phyloP scores from a whole-genome alignment of 805 yeast genomes.

The Scheffersomyces stipitis region DNA sequence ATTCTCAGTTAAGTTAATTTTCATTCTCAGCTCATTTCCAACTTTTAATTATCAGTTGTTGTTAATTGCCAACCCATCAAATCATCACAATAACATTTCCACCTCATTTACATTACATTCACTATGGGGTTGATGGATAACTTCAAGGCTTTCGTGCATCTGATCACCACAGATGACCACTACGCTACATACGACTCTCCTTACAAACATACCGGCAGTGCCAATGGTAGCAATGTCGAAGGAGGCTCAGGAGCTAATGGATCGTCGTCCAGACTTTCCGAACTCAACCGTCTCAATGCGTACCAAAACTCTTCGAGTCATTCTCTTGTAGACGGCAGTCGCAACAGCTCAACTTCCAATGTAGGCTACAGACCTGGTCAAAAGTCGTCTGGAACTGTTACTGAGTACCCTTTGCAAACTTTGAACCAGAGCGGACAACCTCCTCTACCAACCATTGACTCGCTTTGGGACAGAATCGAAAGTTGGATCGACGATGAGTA shows the following conservation, averaged over 20 bases:
- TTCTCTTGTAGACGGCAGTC: slow-evolving; percentile 24
- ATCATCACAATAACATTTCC: background rate
- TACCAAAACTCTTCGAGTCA: slow-evolving; percentile 24
- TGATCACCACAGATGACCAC: slow-evolving; percentile 59
- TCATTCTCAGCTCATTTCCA: too few species aligned
- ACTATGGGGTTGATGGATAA: slow-evolving; percentile 27
- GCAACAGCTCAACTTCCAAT: slow-evolving; percentile 9
- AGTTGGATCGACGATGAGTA: slow-evolving; percentile 45
- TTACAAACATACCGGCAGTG: slow-evolving; percentile 22
- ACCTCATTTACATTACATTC: background rate
- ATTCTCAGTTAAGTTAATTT: too few species aligned
- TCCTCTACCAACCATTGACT: slow-evolving; percentile 45
- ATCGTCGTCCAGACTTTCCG: slow-evolving; percentile 35
- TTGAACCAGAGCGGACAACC: slow-evolving; percentile 48
- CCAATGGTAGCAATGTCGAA: slow-evolving; percentile 5
- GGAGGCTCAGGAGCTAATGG: slow-evolving; percentile 16
- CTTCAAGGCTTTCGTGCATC: slow-evolving; percentile 39
- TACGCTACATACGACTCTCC: slow-evolving; percentile 54
- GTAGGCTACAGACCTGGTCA: slow-evolving; percentile 44
- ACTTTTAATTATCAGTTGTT: too few species aligned
- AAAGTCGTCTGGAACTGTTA: slow-evolving; percentile 41
- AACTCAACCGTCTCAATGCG: slow-evolving; percentile 27
- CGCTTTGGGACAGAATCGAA: slow-evolving; percentile 44
- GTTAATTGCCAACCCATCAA: too few species aligned
- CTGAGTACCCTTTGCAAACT: slow-evolving; percentile 43